Conservation (phyloP, 305 asterid genomes). For the Fraxinus xanthoxyloides region DNA sequence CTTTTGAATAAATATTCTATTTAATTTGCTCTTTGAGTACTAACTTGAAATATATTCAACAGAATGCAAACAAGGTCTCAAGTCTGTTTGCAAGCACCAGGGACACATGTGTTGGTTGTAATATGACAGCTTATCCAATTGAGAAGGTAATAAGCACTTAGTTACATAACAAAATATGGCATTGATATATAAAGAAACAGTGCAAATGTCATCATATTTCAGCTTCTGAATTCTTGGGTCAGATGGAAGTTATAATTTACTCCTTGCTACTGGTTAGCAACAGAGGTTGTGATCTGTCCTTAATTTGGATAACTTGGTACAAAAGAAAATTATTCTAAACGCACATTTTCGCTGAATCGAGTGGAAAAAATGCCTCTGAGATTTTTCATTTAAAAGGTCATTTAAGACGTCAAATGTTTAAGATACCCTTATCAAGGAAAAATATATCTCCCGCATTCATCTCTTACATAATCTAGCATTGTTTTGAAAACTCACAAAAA, state of each 20-base stretch:
- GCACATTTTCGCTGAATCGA: neutral
- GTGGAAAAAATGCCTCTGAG: neutral
- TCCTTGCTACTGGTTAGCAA: neutral
- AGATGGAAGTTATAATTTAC: neutral
- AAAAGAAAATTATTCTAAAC: neutral
- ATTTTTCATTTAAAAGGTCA: neutral
- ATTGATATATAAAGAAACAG: neutral
- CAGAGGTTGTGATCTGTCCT: neutral
- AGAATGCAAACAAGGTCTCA: conserved; percentile 62
- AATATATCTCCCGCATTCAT: neutral
- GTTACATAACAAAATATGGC: neutral
- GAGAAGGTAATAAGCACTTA: conserved; percentile 52
- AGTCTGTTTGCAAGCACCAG: conserved; percentile 59
- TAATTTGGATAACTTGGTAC: neutral
- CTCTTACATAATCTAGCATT: neutral
- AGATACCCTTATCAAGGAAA: neutral
- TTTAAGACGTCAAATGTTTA: neutral
- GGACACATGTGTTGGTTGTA: conserved; percentile 69
- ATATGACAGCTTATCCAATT: conserved; percentile 64
- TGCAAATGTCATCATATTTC: neutral
- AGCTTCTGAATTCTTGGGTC: neutral
- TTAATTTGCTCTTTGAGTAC: neutral
- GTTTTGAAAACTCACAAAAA: neutral
- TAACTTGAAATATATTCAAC: conserved; percentile 14
- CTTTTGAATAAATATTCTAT: neutral